phyloP scores from a whole-genome alignment of 2,329 filamentous ascomycete species.

The Penicillium fuscoglaucum region DNA sequence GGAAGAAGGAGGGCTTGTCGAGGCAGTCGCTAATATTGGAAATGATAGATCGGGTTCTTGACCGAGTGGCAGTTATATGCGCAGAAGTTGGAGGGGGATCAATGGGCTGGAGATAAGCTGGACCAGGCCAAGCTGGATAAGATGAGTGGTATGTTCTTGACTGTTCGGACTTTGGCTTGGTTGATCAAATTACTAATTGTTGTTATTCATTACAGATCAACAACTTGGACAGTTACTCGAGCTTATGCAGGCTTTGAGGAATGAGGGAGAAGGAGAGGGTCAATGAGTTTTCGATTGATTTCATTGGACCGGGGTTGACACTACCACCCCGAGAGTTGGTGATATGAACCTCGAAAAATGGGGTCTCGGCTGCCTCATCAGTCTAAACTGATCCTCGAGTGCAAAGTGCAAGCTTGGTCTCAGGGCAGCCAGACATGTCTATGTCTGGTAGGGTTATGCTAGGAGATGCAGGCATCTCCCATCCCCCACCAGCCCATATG shows the following conservation, averaged over 20 bases:
- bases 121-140: slow-evolving; percentile 83
- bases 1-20: background rate
- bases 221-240: slow-evolving; percentile 93
- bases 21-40: background rate
- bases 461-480: slow-evolving; percentile 24
- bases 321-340: background rate
- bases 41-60: slow-evolving; percentile 79
- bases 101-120: slow-evolving; percentile 81
- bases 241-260: slow-evolving; percentile 77
- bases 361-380: background rate
- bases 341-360: background rate
- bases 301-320: background rate
- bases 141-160: slow-evolving; percentile 74
- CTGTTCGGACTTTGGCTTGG: background rate
- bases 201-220: slow-evolving; percentile 62
- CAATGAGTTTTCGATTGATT: slow-evolving; percentile 24
- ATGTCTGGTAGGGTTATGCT: background rate
- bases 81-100: slow-evolving; percentile 83
- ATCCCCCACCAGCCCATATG: slow-evolving; percentile 11
- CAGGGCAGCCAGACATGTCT: background rate
- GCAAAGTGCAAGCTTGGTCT: background rate
- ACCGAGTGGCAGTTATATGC: slow-evolving; percentile 97
- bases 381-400: background rate
- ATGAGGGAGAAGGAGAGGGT: slow-evolving; percentile 38
- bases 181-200: background rate